A percentile compares a stretch with the other conserved stretches of the same genome.
Conservation (phyloP, 352 stramenopile genomes). For the Globisporangium cystogenes region DNA sequence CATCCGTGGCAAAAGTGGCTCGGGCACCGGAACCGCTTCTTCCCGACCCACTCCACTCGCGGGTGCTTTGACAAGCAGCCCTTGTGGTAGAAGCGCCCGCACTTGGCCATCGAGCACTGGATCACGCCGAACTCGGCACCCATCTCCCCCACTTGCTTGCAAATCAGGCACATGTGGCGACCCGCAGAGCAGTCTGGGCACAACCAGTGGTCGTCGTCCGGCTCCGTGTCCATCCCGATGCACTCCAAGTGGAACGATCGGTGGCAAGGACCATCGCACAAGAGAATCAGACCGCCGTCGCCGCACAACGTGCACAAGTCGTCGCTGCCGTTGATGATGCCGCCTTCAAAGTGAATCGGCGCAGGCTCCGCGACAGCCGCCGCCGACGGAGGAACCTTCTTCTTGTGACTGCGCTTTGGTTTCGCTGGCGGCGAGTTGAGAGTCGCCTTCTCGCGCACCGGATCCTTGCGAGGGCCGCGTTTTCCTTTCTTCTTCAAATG, state of each 20-base stretch:
- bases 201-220: slow-evolving; percentile 85
- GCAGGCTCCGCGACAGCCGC: background rate
- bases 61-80: slow-evolving; percentile 70
- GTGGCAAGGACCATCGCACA: slow-evolving; percentile 91
- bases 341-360: slow-evolving; percentile 36
- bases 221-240: slow-evolving; percentile 80
- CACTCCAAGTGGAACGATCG: slow-evolving; percentile 92
- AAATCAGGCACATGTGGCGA: slow-evolving; percentile 91
- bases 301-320: slow-evolving; percentile 91
- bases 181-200: slow-evolving; percentile 87
- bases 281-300: slow-evolving; percentile 87
- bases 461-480: slow-evolving; percentile 30
- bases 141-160: slow-evolving; percentile 89
- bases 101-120: slow-evolving; percentile 89
- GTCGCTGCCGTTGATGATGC: slow-evolving; percentile 80
- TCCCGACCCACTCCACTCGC: slow-evolving; percentile 83
- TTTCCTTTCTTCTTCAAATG: slow-evolving; percentile 28
- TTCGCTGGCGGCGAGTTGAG: slow-evolving; percentile 11
- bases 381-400: slow-evolving; percentile 6
- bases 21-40: slow-evolving; percentile 87
- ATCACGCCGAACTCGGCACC: slow-evolving; percentile 86
- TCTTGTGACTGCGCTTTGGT: slow-evolving; percentile 15
- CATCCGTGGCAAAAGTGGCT: slow-evolving; percentile 89
- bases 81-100: slow-evolving; percentile 92
- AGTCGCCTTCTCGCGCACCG: slow-evolving; percentile 1